Evolutionary conservation across 176 grass and related monocot species (phyloP).

Genomic region (Echinochloa phyllopogon): DNA sequence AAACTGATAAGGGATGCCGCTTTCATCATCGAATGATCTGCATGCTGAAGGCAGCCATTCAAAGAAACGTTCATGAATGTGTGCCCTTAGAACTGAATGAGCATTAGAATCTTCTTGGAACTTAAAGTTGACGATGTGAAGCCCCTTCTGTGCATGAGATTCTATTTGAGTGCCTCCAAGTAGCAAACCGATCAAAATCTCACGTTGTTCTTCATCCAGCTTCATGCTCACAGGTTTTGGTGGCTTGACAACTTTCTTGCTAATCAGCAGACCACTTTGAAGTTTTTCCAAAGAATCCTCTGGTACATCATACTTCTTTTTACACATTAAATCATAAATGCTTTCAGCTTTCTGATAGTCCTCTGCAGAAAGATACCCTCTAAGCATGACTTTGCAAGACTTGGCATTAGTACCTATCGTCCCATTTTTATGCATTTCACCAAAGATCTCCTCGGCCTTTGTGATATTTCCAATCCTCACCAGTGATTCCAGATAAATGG

Average conservation of each 20-base stretch:
- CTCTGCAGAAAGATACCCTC: slow-evolving; percentile 68
- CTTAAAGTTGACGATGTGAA: slow-evolving; percentile 69
- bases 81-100: slow-evolving; percentile 72
- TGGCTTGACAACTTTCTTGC: slow-evolving; percentile 65
- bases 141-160: slow-evolving; percentile 60
- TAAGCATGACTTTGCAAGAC: slow-evolving; percentile 85
- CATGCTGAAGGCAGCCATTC: slow-evolving; percentile 75
- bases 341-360: slow-evolving; percentile 85
- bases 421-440: slow-evolving; percentile 79
- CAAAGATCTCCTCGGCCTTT: slow-evolving; percentile 81
- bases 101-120: slow-evolving; percentile 68
- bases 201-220: slow-evolving; percentile 83
- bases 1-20: slow-evolving; percentile 69
- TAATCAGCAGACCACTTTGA: slow-evolving; percentile 61
- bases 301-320: slow-evolving; percentile 82
- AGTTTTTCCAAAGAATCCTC: slow-evolving; percentile 71
- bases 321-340: slow-evolving; percentile 81
- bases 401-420: slow-evolving; percentile 83
- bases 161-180: slow-evolving; percentile 79
- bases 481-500: slow-evolving; percentile 82
- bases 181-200: slow-evolving; percentile 93
- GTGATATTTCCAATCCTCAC: slow-evolving; percentile 62
- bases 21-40: slow-evolving; percentile 64
- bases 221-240: slow-evolving; percentile 75
- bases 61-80: slow-evolving; percentile 87